These are phyloP conservation scores for Talaromyces sp. DNA, from an alignment of 2,329 filamentous ascomycete genomes.

Conservation along the genomic window DNA sequence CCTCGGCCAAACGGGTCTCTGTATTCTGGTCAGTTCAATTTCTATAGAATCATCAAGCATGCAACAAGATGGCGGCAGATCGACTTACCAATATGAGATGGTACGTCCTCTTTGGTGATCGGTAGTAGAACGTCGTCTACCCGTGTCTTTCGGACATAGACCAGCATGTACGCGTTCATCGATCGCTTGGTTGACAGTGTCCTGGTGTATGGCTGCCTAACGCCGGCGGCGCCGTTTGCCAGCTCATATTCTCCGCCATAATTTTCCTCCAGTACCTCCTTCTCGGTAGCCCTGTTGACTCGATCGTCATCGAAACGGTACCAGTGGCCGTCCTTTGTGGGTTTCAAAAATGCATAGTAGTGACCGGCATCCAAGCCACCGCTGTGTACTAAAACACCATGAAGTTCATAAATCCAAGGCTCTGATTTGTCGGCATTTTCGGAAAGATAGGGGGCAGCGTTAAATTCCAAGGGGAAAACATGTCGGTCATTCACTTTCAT, in stretches of 20 bases:
- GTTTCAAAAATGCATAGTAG: constrained; percentile 97
- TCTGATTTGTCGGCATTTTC: constrained; percentile 85
- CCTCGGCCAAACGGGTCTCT: constrained; percentile 78
- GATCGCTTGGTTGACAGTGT: constrained; percentile 67
- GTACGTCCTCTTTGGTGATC: constrained; percentile 77
- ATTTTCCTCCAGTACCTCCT: constrained; percentile 94
- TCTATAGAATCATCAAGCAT: no score
- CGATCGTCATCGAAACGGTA: constrained; percentile 98
- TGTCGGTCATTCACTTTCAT: constrained; percentile 78
- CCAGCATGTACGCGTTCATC: constrained; percentile 97
- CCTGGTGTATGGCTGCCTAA: constrained; percentile 66
- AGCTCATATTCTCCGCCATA: constrained; percentile 83
- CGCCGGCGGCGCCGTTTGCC: constrained; percentile 58
- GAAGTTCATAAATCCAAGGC: constrained; percentile 86
- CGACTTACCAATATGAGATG: constrained; percentile 72
- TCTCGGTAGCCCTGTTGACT: constrained; percentile 88
- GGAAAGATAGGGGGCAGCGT: constrained; percentile 80
- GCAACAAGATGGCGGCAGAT: not conserved
- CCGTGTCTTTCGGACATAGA: constrained; percentile 87
- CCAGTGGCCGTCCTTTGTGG: constrained; percentile 88
- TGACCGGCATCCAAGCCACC: constrained; percentile 96
- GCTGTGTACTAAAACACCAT: constrained; percentile 94
- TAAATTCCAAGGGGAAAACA: constrained; percentile 53
- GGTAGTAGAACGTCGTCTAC: constrained; percentile 80
- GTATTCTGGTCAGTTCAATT: constrained; percentile 23